These are phyloP conservation scores for Penicillium mononematosum DNA, from an alignment of 495 filamentous ascomycete genomes.

Conservation along the genomic window DNA sequence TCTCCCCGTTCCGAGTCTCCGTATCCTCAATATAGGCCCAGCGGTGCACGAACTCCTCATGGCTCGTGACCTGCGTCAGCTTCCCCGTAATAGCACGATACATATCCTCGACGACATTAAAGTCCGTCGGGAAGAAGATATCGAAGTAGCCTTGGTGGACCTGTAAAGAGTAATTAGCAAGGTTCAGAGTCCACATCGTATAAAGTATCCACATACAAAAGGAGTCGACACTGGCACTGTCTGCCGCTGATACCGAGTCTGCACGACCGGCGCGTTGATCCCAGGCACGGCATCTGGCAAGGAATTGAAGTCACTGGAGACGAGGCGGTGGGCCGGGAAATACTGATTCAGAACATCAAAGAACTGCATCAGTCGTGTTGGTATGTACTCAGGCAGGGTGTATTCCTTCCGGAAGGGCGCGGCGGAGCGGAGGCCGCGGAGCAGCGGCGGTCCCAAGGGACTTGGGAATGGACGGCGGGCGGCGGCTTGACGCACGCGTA, in stretches of 20 bases:
- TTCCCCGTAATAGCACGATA: conserved; percentile 91
- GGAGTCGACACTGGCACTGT: conserved; percentile 90
- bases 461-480: conserved; percentile 55
- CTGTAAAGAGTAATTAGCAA: conserved; percentile 42
- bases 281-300: conserved; percentile 80
- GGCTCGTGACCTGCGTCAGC: conserved; percentile 75
- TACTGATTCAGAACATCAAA: conserved; percentile 82
- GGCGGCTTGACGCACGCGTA: conserved; percentile 70
- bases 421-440: conserved; percentile 56
- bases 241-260: conserved; percentile 81
- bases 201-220: conserved; percentile 58
- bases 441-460: conserved; percentile 53
- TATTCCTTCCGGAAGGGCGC: conserved; percentile 71
- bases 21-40: conserved; percentile 93
- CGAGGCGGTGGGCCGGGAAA: conserved; percentile 83
- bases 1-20: conserved; percentile 84
- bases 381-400: conserved; percentile 84
- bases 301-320: conserved; percentile 87
- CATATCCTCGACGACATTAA: conserved; percentile 79
- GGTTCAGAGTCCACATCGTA: neutral
- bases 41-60: conserved; percentile 83
- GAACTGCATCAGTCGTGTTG: conserved; percentile 92
- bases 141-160: conserved; percentile 98
- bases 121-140: conserved; percentile 97
- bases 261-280: conserved; percentile 89